Percentiles rank a stretch among this genome's conserved stretches.
phyloP scores from a whole-genome alignment of 2,329 filamentous ascomycete genomes.

The Cadophora gregata region DNA sequence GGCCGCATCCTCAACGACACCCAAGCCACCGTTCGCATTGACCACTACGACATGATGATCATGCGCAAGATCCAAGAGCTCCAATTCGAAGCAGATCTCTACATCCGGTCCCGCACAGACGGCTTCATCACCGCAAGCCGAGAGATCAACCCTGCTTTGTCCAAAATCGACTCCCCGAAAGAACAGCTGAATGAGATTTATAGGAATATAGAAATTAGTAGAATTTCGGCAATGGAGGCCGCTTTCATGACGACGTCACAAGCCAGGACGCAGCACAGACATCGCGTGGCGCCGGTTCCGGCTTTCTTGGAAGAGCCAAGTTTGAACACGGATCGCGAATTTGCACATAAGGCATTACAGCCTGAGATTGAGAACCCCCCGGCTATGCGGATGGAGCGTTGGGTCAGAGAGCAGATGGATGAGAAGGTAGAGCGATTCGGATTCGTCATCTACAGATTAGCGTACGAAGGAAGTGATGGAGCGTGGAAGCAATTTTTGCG shows the following conservation, averaged over 20 bases:
- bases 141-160: slow-evolving; percentile 25
- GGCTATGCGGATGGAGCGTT: slow-evolving; percentile 23
- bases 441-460: slow-evolving; percentile 34
- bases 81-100: slow-evolving; percentile 32
- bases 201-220: slow-evolving; percentile 8
- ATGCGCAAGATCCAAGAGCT: slow-evolving; percentile 36
- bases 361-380: slow-evolving; percentile 30
- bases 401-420: slow-evolving; percentile 27
- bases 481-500: slow-evolving; percentile 27
- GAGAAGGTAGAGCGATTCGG: slow-evolving; percentile 30
- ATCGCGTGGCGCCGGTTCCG: slow-evolving; percentile 13
- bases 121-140: slow-evolving; percentile 29
- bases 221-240: neutral
- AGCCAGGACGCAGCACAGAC: slow-evolving; percentile 22
- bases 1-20: slow-evolving; percentile 28
- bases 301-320: slow-evolving; percentile 32
- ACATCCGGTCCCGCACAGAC: slow-evolving; percentile 26
- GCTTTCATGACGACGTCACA: neutral
- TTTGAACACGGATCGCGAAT: slow-evolving; percentile 32
- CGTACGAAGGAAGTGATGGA: slow-evolving; percentile 30
- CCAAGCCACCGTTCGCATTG: slow-evolving; percentile 32
- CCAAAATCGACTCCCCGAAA: slow-evolving; percentile 18
- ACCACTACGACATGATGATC: slow-evolving; percentile 35
- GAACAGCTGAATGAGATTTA: slow-evolving; percentile 23
- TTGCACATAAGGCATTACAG: slow-evolving; percentile 27